A percentile compares a stretch with the other conserved stretches of the same genome.
These are phyloP conservation scores for Madurella fahalii DNA, from an alignment of 2,329 filamentous ascomycete species.

Conservation along the genomic window DNA sequence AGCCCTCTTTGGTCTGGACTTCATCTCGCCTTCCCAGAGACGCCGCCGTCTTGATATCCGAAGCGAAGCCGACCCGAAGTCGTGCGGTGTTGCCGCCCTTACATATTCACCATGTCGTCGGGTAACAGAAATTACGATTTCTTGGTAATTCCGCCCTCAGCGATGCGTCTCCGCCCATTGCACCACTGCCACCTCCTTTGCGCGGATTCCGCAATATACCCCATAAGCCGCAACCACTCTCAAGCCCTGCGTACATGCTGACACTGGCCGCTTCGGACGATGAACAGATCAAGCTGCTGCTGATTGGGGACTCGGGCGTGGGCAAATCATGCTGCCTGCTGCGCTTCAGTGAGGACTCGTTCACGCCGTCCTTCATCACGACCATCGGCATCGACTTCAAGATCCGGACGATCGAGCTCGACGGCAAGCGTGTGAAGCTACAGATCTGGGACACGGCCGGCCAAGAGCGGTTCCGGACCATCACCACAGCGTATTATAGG, in stretches of 20 bases:
- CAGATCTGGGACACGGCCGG: constrained; percentile 99
- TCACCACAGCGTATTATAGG: constrained; percentile 97
- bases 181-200: constrained; percentile 12
- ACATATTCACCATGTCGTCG: constrained; percentile 73
- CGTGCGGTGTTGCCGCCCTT: constrained; percentile 5
- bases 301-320: constrained; percentile 94
- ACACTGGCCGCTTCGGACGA: neutral
- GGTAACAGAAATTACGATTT: constrained; percentile 99
- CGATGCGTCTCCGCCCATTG: constrained; percentile 31
- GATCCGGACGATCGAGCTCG: constrained; percentile 97
- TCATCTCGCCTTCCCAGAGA: neutral
- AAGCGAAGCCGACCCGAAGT: constrained; percentile 5
- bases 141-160: constrained; percentile 56
- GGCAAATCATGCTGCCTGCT: constrained; percentile 96
- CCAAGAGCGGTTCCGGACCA: constrained; percentile 96
- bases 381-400: constrained; percentile 99
- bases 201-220: neutral
- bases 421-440: constrained; percentile 97
- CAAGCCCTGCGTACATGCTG: constrained; percentile 4
- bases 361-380: constrained; percentile 96
- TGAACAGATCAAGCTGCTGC: constrained; percentile 83
- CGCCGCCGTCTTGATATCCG: neutral
- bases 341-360: constrained; percentile 95
- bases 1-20: neutral
- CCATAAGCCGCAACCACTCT: neutral